Percentiles rank a stretch among this genome's conserved stretches.
Evolutionary conservation across 2,329 filamentous ascomycete species (phyloP).

Genomic region (Venturia effusa): DNA sequence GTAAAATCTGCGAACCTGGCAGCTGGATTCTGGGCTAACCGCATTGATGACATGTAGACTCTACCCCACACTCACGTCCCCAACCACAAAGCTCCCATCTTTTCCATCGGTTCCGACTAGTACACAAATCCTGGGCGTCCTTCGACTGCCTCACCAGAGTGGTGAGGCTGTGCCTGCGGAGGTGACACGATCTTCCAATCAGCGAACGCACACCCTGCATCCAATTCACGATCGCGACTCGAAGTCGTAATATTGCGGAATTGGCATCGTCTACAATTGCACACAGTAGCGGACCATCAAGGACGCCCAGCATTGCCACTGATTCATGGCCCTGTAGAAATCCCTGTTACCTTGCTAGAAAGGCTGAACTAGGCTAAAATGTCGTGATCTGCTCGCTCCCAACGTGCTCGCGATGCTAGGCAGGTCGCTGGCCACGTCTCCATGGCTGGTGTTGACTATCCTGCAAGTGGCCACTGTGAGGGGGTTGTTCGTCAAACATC

Average conservation of each 20-base stretch:
- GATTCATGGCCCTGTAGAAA: neutral
- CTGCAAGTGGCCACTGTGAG: neutral
- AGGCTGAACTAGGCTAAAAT: neutral
- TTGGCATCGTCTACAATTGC: neutral
- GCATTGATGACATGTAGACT: neutral
- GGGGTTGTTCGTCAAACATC: neutral
- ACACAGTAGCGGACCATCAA: no score
- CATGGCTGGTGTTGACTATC: neutral
- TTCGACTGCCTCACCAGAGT: neutral
- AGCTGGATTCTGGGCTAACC: neutral
- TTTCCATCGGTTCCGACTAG: neutral
- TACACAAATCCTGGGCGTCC: neutral
- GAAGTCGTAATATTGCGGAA: slow-evolving; percentile 4
- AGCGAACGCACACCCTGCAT: neutral
- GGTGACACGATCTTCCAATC: neutral
- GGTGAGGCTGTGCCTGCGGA: neutral
- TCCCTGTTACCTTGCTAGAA: neutral
- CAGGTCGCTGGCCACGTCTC: neutral
- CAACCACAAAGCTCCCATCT: neutral
- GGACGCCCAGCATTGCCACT: neutral
- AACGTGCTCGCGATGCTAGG: neutral
- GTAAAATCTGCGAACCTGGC: neutral
- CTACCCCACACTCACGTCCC: neutral
- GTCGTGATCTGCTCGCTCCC: neutral
- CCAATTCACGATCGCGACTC: neutral